These are phyloP conservation scores for Globisporangium radiosum DNA, from an alignment of 352 stramenopile genomes.

Conservation along the genomic window DNA sequence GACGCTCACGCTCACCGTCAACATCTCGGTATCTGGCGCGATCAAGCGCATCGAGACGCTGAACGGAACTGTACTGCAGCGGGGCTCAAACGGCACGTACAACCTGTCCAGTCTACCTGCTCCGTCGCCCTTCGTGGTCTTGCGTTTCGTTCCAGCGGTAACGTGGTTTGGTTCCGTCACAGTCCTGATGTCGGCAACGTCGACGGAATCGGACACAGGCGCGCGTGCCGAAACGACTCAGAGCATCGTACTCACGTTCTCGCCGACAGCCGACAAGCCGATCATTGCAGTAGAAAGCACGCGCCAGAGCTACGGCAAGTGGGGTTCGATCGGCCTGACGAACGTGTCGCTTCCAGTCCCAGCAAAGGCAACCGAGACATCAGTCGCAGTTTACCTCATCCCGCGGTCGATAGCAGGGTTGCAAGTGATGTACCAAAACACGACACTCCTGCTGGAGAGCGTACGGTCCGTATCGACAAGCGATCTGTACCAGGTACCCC, in stretches of 20 bases:
- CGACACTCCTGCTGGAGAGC: constrained; percentile 21
- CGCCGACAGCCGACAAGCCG: constrained; percentile 33
- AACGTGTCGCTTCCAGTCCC: constrained; percentile 23
- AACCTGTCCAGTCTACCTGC: constrained; percentile 14
- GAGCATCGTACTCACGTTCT: constrained; percentile 20
- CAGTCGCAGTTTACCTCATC: constrained; percentile 29
- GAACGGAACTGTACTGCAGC: constrained; percentile 19
- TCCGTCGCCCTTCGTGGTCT: constrained; percentile 11
- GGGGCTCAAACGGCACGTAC: constrained; percentile 19
- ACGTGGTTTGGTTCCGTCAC: constrained; percentile 30
- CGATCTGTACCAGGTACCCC: constrained; percentile 28
- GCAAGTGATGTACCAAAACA: constrained; percentile 34
- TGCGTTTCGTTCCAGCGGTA: constrained; percentile 21
- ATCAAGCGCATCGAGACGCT: constrained; percentile 19
- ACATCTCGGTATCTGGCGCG: constrained; percentile 12
- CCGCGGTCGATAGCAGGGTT: constrained; percentile 14
- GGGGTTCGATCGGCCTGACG: constrained; percentile 27
- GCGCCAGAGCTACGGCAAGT: constrained; percentile 22
- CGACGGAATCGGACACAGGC: constrained; percentile 24
- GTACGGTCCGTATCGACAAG: constrained; percentile 22
- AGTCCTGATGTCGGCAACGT: constrained; percentile 23
- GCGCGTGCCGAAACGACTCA: constrained; percentile 13
- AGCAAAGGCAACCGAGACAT: constrained; percentile 27
- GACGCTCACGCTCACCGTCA: constrained; percentile 25
- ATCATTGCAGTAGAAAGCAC: constrained; percentile 29